Evolutionary conservation across 1,284 basidiomycete genomes (phyloP).

Genomic region (Fomitopsis schrenkii): DNA sequence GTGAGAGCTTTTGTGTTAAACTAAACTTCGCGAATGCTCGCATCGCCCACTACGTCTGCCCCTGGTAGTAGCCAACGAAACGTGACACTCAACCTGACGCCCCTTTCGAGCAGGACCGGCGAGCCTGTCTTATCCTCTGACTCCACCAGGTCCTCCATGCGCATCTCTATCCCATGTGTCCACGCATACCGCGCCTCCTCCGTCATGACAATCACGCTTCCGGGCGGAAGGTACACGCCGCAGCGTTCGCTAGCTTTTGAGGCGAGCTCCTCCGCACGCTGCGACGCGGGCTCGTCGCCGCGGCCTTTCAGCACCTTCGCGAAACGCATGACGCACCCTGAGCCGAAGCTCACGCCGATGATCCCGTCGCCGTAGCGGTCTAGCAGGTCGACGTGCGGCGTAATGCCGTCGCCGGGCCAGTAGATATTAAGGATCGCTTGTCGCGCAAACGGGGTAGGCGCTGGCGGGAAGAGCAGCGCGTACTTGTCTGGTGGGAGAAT

Average conservation of each 20-base stretch:
- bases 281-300: conserved; percentile 1
- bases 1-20: not conserved
- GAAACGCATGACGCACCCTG: conserved; percentile 74
- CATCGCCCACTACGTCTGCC: conserved; percentile 65
- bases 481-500: conserved; percentile 45
- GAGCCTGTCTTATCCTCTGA: conserved; percentile 22
- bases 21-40: not conserved
- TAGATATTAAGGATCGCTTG: conserved; percentile 83
- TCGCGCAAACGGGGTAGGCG: conserved; percentile 41
- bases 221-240: conserved; percentile 56
- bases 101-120: conserved; percentile 42
- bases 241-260: conserved; percentile 7
- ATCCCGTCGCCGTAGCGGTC: conserved; percentile 78
- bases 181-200: conserved; percentile 70
- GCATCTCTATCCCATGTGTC: conserved; percentile 62
- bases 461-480: conserved; percentile 48
- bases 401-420: conserved; percentile 74
- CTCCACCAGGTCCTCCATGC: conserved; percentile 44
- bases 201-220: conserved; percentile 67
- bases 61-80: conserved; percentile 76
- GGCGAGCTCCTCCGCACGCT: not conserved
- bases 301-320: conserved; percentile 15
- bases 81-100: conserved; percentile 67
- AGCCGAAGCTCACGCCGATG: conserved; percentile 70
- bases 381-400: conserved; percentile 74